Evolutionary conservation across 495 filamentous ascomycete species (phyloP), one percentile per base, ranked within the genome.

Genomic region (Lophiostoma macrostomum): DNA sequence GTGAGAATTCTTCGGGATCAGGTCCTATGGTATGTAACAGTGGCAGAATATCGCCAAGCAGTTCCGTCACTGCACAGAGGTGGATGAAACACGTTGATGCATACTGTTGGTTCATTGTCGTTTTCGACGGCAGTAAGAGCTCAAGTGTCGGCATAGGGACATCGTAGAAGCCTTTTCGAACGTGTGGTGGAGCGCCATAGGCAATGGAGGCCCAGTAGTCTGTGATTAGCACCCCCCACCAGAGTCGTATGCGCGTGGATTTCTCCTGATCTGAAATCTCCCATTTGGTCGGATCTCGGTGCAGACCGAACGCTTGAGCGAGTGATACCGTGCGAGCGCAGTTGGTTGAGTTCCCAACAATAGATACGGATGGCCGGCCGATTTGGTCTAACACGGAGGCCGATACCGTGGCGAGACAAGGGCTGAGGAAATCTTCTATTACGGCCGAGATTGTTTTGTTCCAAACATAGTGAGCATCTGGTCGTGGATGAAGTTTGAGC

Each of bases 31-130:
- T 70, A 50, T 80, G 79, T 12, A 80, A 74, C 3, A 78, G 65
- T 1, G 74, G 75, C 12, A 80, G 54, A 1, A 79, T 62, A 29
- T 78, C 74, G 5, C 73, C 77, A 19, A 81, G 60, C 1, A 77
- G 75, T 37, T 81, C 75, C 1, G 75, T 78, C 37, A 81, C 64
- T 34, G 61, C 70, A 53, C 76, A 79, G 0, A 81, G 65, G 16
- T 72, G 69, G 32, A 80, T 74, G 43, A 79, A 77, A 44, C 74
- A 76, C 42, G 73, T 72, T 56, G 51, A 74, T 56, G 28, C 69
- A 40, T 72, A 71, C 56, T 71, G 70, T n/a, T 60, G 43, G 35
- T 30, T 12, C 38, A 20, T n/a, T n/a, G 47, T 54, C 28, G 56
- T 50, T 32, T 60, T 60, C 0, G 32, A 1, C 28, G 50, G 27